Evolutionary conservation across 1,139 yeast genomes (phyloP), one percentile per base, ranked within the genome.

Genomic region (Pichia norvegensis): DNA sequence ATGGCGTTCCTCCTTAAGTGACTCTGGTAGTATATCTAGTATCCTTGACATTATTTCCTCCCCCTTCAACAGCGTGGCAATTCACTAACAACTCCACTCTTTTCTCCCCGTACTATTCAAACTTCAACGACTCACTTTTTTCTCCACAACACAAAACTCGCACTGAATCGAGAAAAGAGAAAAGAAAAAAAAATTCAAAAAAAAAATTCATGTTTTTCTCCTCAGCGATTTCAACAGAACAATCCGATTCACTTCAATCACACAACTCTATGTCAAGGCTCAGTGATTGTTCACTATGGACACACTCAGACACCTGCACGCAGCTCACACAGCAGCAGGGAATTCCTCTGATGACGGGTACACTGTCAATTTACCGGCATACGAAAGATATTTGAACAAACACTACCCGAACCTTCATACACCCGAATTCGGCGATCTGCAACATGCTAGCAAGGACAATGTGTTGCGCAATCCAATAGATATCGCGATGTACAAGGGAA

Each of bases 1-100:
- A 40, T 57, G 58, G 19, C 40, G 16, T 8, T 43, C 31, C 9
- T 40, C 41, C 25, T 25, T 36, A 20, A 43, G 10, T 19, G 43
- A 36, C 8, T 42, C 29, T 17, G 44, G 43, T n/a, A 45, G 19
- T 20, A 27, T 38, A 36, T 47, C 50, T 29, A 47, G 42, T 27
- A 47, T 42, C n/a, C 40, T 44, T n/a, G 48, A 47, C 50, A 47
- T 47, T 31, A 8, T 25, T 25, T 25, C 11, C 11, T 25, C 29
- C n/a, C n/a, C n/a, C n/a, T n/a, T n/a, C n/a, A n/a, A n/a, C n/a
- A n/a, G n/a, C n/a, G n/a, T n/a, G n/a, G n/a, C n/a, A n/a, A n/a
- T n/a, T n/a, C n/a, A n/a, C n/a, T n/a, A n/a, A n/a, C n/a, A n/a
- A n/a, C n/a, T n/a, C n/a, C n/a, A n/a, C n/a, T n/a, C n/a, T n/a